These are phyloP conservation scores for Erucastrum elatum DNA, from an alignment of 345 rosid genomes.

Conservation along the genomic window DNA sequence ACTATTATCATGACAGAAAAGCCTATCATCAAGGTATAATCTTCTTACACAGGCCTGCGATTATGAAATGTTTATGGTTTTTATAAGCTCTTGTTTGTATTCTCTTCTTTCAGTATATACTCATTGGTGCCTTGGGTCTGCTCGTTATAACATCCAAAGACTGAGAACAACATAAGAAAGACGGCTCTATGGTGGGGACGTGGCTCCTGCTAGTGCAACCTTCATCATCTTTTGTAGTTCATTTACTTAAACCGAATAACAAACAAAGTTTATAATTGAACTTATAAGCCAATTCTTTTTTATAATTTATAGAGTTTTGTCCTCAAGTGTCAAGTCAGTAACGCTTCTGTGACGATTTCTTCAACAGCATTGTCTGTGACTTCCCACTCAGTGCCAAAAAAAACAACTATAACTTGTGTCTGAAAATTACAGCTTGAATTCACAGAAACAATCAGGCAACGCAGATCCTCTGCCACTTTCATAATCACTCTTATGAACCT, in stretches of 20 bases:
- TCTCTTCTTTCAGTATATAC: conserved; percentile 54
- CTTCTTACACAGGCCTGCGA: conserved; percentile 1
- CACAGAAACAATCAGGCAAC: conserved; percentile 41
- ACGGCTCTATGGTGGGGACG: not conserved
- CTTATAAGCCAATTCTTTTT: not conserved
- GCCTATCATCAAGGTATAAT: conserved; percentile 71
- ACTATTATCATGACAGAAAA: conserved; percentile 76
- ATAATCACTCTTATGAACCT: conserved; percentile 54
- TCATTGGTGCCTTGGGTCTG: conserved; percentile 59
- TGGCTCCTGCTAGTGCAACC: conserved; percentile 16
- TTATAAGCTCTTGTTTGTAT: not conserved
- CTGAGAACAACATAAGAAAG: conserved; percentile 22
- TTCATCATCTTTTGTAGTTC: not conserved
- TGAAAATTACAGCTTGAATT: conserved; percentile 9
- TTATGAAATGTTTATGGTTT: not conserved
- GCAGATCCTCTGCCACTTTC: conserved; percentile 75
- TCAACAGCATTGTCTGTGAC: not conserved
- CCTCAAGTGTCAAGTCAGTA: too few species aligned
- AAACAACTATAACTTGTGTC: not conserved
- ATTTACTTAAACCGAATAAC: not conserved
- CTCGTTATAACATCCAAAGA: conserved; percentile 68
- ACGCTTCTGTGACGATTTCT: not conserved
- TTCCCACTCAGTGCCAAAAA: not conserved
- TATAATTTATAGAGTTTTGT: conserved; percentile 1
- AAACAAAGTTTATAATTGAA: not conserved